Conservation (phyloP, 2,329 filamentous ascomycete genomes). For the Colletotrichum simmondsii region DNA sequence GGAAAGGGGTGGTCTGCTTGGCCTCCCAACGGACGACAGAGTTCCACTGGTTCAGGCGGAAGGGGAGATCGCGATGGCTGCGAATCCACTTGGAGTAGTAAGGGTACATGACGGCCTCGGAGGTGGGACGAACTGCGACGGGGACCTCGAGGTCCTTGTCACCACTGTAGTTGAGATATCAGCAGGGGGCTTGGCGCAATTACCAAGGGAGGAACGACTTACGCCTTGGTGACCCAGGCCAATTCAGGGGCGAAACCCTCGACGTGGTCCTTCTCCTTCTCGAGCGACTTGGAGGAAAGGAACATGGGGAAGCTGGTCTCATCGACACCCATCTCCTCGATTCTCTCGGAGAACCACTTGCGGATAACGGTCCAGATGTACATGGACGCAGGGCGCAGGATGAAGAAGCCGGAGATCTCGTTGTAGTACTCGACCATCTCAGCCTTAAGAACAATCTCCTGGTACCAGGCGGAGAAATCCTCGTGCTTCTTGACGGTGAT, state of each 20-base stretch:
- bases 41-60: conserved; percentile 98
- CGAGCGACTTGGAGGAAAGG: conserved; percentile 88
- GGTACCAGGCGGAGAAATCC: conserved; percentile 95
- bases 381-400: conserved; percentile 80
- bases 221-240: conserved; percentile 89
- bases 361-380: conserved; percentile 74
- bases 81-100: conserved; percentile 98
- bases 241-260: conserved; percentile 98
- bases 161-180: conserved; percentile 65
- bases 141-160: conserved; percentile 91
- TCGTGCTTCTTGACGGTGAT: conserved; percentile 88
- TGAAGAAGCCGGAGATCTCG: conserved; percentile 97
- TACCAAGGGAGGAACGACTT: conserved; percentile 45
- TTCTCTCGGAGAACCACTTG: conserved; percentile 77
- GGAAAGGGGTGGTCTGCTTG: conserved; percentile 89
- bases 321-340: conserved; percentile 91
- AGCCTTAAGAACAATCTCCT: conserved; percentile 95
- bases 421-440: conserved; percentile 97
- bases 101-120: conserved; percentile 89
- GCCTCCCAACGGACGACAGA: conserved; percentile 94
- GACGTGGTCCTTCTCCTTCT: conserved; percentile 93
- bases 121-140: conserved; percentile 75
- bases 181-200: background rate
- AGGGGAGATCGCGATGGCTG: conserved; percentile 92
- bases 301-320: conserved; percentile 98